A percentile compares a stretch with the other conserved stretches of the same genome.
phyloP scores from a whole-genome alignment of 2,329 filamentous ascomycete species.

The Penicillium sp. region DNA sequence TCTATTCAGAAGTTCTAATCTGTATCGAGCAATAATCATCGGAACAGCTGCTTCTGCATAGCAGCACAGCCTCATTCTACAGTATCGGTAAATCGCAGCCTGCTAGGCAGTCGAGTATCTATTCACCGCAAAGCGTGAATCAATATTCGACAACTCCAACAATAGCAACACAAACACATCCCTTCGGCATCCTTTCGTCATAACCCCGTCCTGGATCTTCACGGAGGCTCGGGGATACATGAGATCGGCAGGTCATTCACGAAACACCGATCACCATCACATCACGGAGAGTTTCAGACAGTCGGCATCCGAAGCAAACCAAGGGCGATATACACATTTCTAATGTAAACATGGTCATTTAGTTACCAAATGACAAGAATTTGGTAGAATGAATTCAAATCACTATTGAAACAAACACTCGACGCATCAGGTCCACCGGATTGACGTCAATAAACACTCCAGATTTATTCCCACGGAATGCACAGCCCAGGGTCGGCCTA shows the following conservation, averaged over 20 bases:
- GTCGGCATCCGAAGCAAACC: neutral
- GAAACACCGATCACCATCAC: slow-evolving; percentile 6
- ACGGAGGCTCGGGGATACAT: neutral
- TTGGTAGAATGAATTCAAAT: neutral
- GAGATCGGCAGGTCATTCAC: slow-evolving; percentile 10
- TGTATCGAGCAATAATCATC: slow-evolving; percentile 6
- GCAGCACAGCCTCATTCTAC: slow-evolving; percentile 19
- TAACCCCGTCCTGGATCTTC: neutral
- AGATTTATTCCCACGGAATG: neutral
- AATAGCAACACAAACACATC: slow-evolving; percentile 13
- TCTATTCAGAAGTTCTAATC: neutral
- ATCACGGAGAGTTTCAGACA: neutral
- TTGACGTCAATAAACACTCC: slow-evolving; percentile 8
- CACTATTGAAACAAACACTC: neutral
- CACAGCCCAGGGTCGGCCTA: slow-evolving; percentile 1
- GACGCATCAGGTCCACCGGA: neutral
- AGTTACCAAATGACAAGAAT: neutral
- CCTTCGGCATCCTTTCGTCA: slow-evolving; percentile 8
- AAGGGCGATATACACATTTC: neutral
- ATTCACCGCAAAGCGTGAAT: neutral
- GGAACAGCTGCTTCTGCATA: neutral
- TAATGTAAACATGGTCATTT: neutral
- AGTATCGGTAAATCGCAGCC: slow-evolving; percentile 11
- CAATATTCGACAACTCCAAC: neutral
- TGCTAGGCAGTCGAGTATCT: slow-evolving; percentile 13